Conservation (phyloP, 768 basidiomycete species). For the Hydnomerulius pinastri region DNA sequence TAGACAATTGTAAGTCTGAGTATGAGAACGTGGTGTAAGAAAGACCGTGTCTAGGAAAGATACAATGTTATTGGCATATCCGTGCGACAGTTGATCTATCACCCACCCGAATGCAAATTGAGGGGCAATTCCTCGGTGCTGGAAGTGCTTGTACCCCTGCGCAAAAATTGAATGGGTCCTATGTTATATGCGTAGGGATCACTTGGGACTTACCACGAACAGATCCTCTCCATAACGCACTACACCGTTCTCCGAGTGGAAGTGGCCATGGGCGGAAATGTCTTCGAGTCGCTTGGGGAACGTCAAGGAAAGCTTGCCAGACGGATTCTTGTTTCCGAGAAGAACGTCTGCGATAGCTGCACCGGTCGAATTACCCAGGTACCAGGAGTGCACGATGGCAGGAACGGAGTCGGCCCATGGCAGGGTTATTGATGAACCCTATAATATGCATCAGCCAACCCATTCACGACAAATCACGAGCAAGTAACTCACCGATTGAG, state of each 20-base stretch:
- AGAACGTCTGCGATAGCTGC: conserved; percentile 82
- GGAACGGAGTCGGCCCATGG: conserved; percentile 74
- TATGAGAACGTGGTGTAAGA: conserved; percentile 75
- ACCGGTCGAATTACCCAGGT: conserved; percentile 81
- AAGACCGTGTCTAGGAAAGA: conserved; percentile 57
- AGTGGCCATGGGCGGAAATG: conserved; percentile 66
- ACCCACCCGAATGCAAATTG: conserved; percentile 75
- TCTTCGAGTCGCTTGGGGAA: conserved; percentile 78
- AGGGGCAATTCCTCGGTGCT: conserved; percentile 61
- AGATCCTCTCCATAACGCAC: conserved; percentile 36
- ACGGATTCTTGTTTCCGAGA: conserved; percentile 77
- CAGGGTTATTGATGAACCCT: conserved; percentile 76
- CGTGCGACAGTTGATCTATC: not conserved
- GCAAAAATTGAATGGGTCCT: not conserved
- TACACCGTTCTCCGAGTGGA: conserved; percentile 68
- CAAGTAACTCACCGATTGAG: conserved; percentile 57
- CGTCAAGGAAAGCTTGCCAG: conserved; percentile 73
- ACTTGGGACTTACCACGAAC: conserved; percentile 28
- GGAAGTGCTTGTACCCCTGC: conserved; percentile 76
- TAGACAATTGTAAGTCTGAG: conserved; percentile 50
- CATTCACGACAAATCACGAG: not conserved
- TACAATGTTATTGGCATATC: not conserved
- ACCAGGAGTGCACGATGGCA: conserved; percentile 80
- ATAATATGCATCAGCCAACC: conserved; percentile 7
- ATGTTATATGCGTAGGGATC: not conserved